Conservation (phyloP, 2,329 filamentous ascomycete genomes). For the Aspergillus neoniger region DNA sequence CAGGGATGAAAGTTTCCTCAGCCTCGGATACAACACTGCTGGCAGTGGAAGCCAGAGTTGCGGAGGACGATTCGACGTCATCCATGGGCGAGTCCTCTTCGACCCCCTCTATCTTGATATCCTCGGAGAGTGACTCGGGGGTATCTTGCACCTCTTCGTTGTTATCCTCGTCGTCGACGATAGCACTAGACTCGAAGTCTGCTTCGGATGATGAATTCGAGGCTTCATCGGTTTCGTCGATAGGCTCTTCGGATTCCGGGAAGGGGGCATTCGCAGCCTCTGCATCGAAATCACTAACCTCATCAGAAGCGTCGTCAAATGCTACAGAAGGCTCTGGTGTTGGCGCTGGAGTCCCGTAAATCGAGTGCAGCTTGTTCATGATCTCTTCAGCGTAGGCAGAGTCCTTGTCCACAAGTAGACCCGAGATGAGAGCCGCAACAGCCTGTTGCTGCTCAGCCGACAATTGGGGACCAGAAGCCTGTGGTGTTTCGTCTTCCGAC, state of each 20-base stretch:
- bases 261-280: background rate
- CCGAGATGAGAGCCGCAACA: conserved; percentile 71
- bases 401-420: conserved; percentile 75
- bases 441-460: conserved; percentile 55
- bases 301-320: conserved; percentile 55
- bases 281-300: conserved; percentile 10
- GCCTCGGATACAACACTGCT: conserved; percentile 37
- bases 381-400: conserved; percentile 80
- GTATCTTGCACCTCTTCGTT: background rate
- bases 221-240: background rate
- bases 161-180: background rate
- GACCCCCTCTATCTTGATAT: background rate
- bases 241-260: background rate
- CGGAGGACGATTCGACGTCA: conserved; percentile 37
- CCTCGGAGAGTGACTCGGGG: background rate
- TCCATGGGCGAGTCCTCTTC: conserved; percentile 30
- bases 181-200: background rate
- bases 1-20: conserved; percentile 42
- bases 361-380: conserved; percentile 68
- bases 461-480: background rate
- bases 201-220: background rate
- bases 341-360: conserved; percentile 65
- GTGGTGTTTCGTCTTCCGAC: background rate
- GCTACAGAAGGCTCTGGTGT: conserved; percentile 46
- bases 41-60: conserved; percentile 35